Conservation (phyloP, 441 rosid species). For the Dalechampia spathulata region DNA sequence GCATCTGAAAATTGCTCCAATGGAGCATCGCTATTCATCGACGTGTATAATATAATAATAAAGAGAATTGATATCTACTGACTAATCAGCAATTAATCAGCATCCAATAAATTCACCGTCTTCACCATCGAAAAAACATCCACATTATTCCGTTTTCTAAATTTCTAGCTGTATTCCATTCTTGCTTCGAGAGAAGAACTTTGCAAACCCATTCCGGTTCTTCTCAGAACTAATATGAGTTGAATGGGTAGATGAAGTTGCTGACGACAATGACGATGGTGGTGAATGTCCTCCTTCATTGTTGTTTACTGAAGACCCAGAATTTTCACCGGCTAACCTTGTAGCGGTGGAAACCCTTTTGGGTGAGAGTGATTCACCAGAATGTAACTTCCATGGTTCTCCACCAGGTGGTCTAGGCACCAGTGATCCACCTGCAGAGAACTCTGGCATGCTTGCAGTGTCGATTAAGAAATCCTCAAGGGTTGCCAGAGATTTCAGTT, state of each 20-base stretch:
- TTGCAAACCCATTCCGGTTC: conserved; percentile 84
- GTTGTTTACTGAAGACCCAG: conserved; percentile 18
- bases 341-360: conserved; percentile 31
- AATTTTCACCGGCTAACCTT: conserved; percentile 19
- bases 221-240: conserved; percentile 54
- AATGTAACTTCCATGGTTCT: conserved; percentile 50
- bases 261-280: conserved; percentile 29
- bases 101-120: conserved; percentile 5
- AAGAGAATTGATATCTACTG: conserved; percentile 8
- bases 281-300: conserved; percentile 29
- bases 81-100: conserved; percentile 36
- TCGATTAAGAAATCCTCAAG: conserved; percentile 85
- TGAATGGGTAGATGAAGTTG: conserved; percentile 34
- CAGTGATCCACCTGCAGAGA: conserved; percentile 24
- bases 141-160: conserved; percentile 24
- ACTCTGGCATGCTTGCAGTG: conserved; percentile 47
- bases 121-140: conserved; percentile 4
- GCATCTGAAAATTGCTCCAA: not conserved
- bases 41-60: conserved; percentile 4
- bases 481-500: conserved; percentile 81
- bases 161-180: conserved; percentile 82
- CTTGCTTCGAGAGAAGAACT: conserved; percentile 78
- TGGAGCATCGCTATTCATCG: conserved; percentile 2
- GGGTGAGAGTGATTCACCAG: conserved; percentile 35
- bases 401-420: conserved; percentile 20